Conservation (phyloP, 2,329 filamentous ascomycete species). For the Epichloe coenophiala region DNA sequence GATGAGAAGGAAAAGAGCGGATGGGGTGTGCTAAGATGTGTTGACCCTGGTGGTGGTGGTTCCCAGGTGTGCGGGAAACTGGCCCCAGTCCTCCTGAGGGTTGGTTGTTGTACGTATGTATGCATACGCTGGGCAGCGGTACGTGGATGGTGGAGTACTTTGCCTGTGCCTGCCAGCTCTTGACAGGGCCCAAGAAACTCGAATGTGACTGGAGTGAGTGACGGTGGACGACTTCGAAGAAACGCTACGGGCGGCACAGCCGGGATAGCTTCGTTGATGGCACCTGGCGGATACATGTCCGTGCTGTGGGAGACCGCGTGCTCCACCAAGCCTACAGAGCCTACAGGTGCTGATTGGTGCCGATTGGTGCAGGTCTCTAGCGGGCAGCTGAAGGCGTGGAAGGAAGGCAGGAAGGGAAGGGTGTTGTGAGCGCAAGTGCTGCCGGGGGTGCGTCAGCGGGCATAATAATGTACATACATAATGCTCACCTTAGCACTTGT, state of each 20-base stretch:
- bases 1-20: constrained; percentile 3
- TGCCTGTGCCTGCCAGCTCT: background rate
- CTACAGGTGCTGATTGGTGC: background rate
- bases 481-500: too few relatives aligned
- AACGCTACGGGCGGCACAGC: constrained; percentile 12
- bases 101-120: too few relatives aligned
- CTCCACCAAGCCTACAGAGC: constrained; percentile 1
- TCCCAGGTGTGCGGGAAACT: background rate
- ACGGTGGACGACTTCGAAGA: constrained; percentile 1
- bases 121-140: background rate
- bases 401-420: background rate
- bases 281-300: background rate
- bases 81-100: background rate
- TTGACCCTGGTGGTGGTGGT: background rate
- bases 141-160: background rate
- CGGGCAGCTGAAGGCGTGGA: background rate
- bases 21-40: constrained; percentile 1
- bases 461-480: too few relatives aligned
- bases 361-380: background rate
- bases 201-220: background rate
- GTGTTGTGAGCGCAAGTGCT: too few relatives aligned
- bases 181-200: background rate
- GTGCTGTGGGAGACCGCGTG: background rate
- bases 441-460: too few relatives aligned
- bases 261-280: constrained; percentile 2